Evolutionary conservation across 2,329 filamentous ascomycete genomes (phyloP), one percentile per base, ranked within the genome.

Genomic region (Sporothrix luriei): DNA sequence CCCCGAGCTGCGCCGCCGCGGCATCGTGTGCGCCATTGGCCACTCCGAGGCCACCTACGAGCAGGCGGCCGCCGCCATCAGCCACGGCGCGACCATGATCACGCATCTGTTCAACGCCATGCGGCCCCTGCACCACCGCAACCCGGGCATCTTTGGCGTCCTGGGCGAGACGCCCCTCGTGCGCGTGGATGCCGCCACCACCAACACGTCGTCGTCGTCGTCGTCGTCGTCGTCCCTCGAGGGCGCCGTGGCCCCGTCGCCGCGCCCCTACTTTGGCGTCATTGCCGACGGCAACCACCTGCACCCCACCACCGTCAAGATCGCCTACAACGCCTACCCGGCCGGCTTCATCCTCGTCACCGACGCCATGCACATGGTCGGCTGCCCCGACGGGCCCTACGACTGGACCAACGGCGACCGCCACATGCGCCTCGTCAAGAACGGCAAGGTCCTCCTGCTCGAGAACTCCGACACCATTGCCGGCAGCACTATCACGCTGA

Each of bases 71-170:
- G 80, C 82, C 4, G 91, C 91, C 24, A 86, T 95, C 3, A 83
- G 82, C n/a, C 84, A 88, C 7, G 93, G 93, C 66, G 92, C 91
- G 1, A 91, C 87, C 64, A 97, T 96, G 92, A 91, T 97, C 74
- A 97, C 93, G 0, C 93, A 97, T 76, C 84, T 97, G 1, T 97
- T 97, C 86, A 97, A 97, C 78, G 93, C 93, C 33, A 97, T 97
- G 93, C 86, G 89, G 0, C 93, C 93, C 16, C 87, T 97, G 66
- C 92, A 95, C 78, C 93, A 97, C 82, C 90, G 94, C 70, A 93
- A 97, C 79, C 93, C 94, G 0, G 93, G 93, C 49, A 88, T 97
- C 74, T 97, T 97, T 77, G 94, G 94, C 38, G 87, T 96, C 0
- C 82, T 97, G 16, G 93, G 93, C 71, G 86, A 86, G 72, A 85